These are phyloP conservation scores for Lizonia empirigonia DNA, from an alignment of 2,329 filamentous ascomycete species.

Conservation along the genomic window DNA sequence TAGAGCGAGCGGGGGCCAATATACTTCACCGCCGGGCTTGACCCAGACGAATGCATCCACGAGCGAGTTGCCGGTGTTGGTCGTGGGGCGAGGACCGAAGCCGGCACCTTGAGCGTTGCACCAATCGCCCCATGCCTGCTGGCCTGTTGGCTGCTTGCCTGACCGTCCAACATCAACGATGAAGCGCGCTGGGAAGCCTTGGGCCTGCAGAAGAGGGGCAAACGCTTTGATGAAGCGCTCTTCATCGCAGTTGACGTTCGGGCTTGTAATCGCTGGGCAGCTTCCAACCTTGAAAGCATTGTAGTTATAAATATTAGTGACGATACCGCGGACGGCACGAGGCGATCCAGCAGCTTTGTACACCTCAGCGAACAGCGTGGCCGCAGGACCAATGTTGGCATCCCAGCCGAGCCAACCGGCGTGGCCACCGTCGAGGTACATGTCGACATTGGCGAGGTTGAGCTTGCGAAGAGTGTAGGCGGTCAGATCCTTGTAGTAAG, in stretches of 20 bases:
- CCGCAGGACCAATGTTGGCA: constrained; percentile 61
- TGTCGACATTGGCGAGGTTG: constrained; percentile 65
- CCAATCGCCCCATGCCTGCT: constrained; percentile 68
- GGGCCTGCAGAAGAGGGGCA: constrained; percentile 54
- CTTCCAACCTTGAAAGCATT: constrained; percentile 58
- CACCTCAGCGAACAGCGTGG: constrained; percentile 54
- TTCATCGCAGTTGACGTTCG: constrained; percentile 60
- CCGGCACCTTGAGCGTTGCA: constrained; percentile 69
- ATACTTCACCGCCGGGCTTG: constrained; percentile 65
- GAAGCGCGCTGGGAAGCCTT: constrained; percentile 61
- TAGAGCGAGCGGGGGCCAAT: neutral
- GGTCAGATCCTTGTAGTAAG: constrained; percentile 61
- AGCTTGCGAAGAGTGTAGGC: constrained; percentile 62
- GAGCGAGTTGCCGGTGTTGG: constrained; percentile 64
- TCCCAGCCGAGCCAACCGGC: constrained; percentile 69
- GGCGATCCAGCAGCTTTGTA: constrained; percentile 57
- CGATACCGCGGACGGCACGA: constrained; percentile 57
- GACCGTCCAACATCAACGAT: constrained; percentile 62
- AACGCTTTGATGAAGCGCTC: constrained; percentile 59
- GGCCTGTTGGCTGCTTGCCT: constrained; percentile 64
- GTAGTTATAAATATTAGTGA: constrained; percentile 65
- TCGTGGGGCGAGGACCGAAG: constrained; percentile 67
- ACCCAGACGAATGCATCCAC: constrained; percentile 73
- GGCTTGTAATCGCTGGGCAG: constrained; percentile 53
- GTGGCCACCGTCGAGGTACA: constrained; percentile 69